Evolutionary conservation across 352 stramenopile species (phyloP).

Genomic region (Globisporangium middletonii): DNA sequence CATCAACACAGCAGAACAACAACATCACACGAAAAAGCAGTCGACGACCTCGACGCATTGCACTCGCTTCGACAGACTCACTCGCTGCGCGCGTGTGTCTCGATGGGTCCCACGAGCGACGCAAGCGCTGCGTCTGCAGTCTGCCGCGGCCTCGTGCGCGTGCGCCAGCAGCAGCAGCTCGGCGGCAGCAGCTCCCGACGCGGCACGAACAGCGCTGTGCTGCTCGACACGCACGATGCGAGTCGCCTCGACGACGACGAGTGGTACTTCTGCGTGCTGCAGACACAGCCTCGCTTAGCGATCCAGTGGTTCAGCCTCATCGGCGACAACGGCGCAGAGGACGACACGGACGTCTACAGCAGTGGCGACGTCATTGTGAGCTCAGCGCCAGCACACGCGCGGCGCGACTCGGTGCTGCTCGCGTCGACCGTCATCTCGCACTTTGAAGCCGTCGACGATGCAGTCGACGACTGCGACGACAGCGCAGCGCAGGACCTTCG

Average conservation of each 20-base stretch:
- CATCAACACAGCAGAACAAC: too few relatives aligned
- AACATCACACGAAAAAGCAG: too few relatives aligned
- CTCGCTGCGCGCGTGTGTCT: not conserved
- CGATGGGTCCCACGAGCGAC: constrained; percentile 7
- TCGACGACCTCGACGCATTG: too few relatives aligned
- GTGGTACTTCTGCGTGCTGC: constrained; percentile 44
- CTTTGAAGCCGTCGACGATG: constrained; percentile 34
- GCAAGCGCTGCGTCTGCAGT: constrained; percentile 4
- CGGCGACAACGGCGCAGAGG: constrained; percentile 22
- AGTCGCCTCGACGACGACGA: constrained; percentile 27
- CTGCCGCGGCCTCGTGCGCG: constrained; percentile 35
- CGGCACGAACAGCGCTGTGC: not conserved
- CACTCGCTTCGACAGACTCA: too few relatives aligned
- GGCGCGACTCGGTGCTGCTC: constrained; percentile 21
- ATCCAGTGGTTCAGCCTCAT: constrained; percentile 42
- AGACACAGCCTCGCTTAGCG: constrained; percentile 4
- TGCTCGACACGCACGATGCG: constrained; percentile 12
- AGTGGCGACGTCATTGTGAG: not conserved
- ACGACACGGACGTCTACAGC: constrained; percentile 10
- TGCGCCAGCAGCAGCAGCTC: constrained; percentile 29
- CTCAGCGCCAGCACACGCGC: not conserved
- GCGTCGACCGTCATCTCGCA: constrained; percentile 27
- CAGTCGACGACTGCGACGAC: constrained; percentile 12
- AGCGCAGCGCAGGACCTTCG: not conserved
- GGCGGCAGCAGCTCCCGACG: constrained; percentile 5